phyloP scores from a whole-genome alignment of 2,329 filamentous ascomycete species.

The Penicillium sp. region DNA sequence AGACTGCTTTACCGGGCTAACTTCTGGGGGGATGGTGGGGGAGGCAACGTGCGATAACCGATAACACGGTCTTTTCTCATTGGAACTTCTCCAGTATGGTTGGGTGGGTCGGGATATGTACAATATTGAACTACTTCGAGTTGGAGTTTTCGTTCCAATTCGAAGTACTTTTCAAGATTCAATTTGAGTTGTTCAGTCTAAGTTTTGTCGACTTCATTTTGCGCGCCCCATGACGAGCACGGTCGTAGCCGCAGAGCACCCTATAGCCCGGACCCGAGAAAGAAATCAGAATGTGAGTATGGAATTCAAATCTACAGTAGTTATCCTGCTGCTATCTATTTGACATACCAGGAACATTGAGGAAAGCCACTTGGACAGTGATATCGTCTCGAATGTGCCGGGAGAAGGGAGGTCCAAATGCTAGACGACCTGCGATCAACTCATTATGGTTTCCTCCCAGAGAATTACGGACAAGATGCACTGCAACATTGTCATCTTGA shows the following conservation, averaged over 20 bases:
- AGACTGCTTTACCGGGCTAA: constrained; percentile 4
- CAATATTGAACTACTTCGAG: too few relatives aligned
- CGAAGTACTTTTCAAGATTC: too few relatives aligned
- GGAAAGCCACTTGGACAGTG: constrained; percentile 55
- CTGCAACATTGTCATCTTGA: constrained; percentile 58
- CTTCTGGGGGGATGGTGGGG: constrained; percentile 10
- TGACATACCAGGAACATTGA: constrained; percentile 13
- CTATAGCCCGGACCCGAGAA: too few relatives aligned
- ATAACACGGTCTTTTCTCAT: constrained; percentile 9
- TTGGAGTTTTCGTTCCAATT: not conserved
- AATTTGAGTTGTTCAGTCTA: too few relatives aligned
- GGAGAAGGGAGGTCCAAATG: constrained; percentile 29
- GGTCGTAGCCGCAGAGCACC: too few relatives aligned
- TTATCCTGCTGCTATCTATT: not conserved
- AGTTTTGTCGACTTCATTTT: too few relatives aligned
- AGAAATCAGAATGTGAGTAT: not conserved
- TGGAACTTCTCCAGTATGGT: not conserved
- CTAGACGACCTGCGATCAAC: constrained; percentile 35
- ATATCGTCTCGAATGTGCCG: constrained; percentile 55
- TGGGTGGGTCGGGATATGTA: not conserved
- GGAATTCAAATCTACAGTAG: not conserved
- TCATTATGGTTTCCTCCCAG: constrained; percentile 53
- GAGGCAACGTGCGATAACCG: constrained; percentile 16
- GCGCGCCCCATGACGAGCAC: too few relatives aligned
- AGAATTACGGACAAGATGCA: constrained; percentile 58